phyloP scores from a whole-genome alignment of 139 green algal genomes.

The Eudorina sp. region DNA sequence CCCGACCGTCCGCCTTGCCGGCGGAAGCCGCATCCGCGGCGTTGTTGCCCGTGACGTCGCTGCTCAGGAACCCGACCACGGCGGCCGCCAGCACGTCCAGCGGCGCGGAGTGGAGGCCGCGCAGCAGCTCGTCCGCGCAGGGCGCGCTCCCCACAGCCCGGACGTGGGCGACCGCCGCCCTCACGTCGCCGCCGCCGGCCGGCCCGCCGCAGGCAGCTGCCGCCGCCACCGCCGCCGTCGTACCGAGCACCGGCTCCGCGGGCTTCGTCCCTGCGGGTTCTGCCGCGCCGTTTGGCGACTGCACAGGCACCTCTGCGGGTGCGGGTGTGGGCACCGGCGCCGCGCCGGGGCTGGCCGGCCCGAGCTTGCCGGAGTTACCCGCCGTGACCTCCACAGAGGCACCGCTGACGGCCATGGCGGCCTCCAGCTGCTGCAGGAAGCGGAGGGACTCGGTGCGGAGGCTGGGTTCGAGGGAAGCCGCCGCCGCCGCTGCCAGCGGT shows the following conservation, averaged over 20 bases:
- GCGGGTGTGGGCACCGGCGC: background rate
- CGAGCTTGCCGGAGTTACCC: no score
- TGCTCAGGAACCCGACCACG: background rate
- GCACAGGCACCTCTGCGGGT: background rate
- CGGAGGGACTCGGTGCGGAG: conserved; percentile 18
- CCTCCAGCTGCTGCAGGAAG: conserved; percentile 37
- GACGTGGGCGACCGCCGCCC: background rate
- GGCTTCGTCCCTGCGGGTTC: background rate
- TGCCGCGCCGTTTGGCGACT: background rate
- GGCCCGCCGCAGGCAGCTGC: background rate
- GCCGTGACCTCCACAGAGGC: no score
- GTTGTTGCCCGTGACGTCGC: background rate
- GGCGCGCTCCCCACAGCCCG: background rate
- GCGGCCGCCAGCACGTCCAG: background rate
- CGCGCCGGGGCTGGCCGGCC: background rate
- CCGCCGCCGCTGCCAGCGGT: no score
- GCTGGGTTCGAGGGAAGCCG: background rate
- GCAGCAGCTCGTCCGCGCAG: background rate
- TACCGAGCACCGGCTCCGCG: background rate
- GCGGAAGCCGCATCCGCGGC: no score
- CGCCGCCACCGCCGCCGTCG: background rate
- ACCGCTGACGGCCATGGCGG: background rate
- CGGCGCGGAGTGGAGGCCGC: background rate
- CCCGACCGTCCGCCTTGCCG: no score
- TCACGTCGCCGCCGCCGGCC: background rate